These are phyloP conservation scores for Didymella arachidicola DNA, from an alignment of 2,329 filamentous ascomycete species.

Conservation along the genomic window DNA sequence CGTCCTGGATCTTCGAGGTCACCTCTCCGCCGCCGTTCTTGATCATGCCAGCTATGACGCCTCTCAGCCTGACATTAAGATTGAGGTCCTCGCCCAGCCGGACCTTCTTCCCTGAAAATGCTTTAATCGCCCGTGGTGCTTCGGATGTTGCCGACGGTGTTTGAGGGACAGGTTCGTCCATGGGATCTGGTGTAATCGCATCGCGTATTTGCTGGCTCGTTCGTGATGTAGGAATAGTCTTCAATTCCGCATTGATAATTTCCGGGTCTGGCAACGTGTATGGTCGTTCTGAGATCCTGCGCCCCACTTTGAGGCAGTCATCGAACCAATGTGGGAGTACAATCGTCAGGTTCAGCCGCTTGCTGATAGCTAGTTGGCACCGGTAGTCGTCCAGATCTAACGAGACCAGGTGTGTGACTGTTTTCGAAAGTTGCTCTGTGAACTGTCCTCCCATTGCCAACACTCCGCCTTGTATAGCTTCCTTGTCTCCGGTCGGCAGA, in stretches of 20 bases:
- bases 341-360: conserved; percentile 76
- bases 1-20: conserved; percentile 69
- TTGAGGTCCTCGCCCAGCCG: conserved; percentile 78
- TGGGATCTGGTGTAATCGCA: conserved; percentile 45
- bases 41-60: conserved; percentile 76
- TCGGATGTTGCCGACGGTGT: conserved; percentile 32
- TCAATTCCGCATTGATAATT: conserved; percentile 62
- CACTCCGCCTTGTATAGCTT: conserved; percentile 89
- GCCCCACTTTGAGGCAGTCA: conserved; percentile 91
- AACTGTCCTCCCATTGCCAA: conserved; percentile 88
- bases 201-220: conserved; percentile 51
- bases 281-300: conserved; percentile 85
- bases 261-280: conserved; percentile 88
- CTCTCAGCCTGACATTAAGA: conserved; percentile 70
- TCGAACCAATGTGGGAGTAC: conserved; percentile 98
- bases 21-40: conserved; percentile 73
- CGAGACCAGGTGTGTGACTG: conserved; percentile 89
- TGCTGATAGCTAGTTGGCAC: conserved; percentile 68
- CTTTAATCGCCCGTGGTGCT: conserved; percentile 53
- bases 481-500: conserved; percentile 84
- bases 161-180: conserved; percentile 32
- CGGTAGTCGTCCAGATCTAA: conserved; percentile 78
- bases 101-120: conserved; percentile 80
- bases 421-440: conserved; percentile 71
- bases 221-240: conserved; percentile 55